Base-by-base conservation (phyloP, 192 early-diverging fungal species). In the Umbelopsis vinacea region DNA sequence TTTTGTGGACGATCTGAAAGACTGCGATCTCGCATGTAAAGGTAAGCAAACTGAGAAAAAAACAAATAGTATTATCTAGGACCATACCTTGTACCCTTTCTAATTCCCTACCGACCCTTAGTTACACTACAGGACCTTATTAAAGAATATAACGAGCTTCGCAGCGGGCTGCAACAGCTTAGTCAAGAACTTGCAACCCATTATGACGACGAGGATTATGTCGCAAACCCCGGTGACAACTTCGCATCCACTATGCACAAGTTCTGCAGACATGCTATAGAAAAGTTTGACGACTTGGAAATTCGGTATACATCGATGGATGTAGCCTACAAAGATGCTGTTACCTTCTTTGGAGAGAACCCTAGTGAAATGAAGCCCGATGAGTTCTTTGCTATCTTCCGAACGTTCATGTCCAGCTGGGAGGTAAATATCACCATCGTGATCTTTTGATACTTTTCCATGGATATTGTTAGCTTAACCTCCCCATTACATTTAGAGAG, bases 381-480 rank as follows among this genome's bases (percentile, higher is more conserved):
- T 74, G 92, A 95, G 70, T 94, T 95, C 82, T 95, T 95, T 86
- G 88, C 91, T 55, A 87, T 95, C 12, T 95, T 93, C 84, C 90
- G 91, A 71, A 93, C 91, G 0, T 95, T 95, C 47, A 86, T 82
- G 1, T 84, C 90, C 4, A 90, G 89, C 46, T 94, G 91, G 72
- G 88, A 87, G 85, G 85, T 86, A 76, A 52, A 57, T 35, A 21
- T 19, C 5, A 38, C 46, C 33, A 2, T n/a, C 5, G 17, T 52
- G 12, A 45, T 67, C 4, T 54, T 17, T 54, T 57, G 9, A 22
- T 40, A 29, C 4, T 3, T 63, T 22, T 15, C n/a, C 57, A 54
- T 54, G 23, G 35, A 37, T 5, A 37, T 15, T 29, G 29, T 29
- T 29, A 3, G 29, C 29, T 29, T 63, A 19, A 63, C 11, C 23